phyloP scores from a whole-genome alignment of 2,329 filamentous ascomycete genomes.

The Aspergillus sp. region DNA sequence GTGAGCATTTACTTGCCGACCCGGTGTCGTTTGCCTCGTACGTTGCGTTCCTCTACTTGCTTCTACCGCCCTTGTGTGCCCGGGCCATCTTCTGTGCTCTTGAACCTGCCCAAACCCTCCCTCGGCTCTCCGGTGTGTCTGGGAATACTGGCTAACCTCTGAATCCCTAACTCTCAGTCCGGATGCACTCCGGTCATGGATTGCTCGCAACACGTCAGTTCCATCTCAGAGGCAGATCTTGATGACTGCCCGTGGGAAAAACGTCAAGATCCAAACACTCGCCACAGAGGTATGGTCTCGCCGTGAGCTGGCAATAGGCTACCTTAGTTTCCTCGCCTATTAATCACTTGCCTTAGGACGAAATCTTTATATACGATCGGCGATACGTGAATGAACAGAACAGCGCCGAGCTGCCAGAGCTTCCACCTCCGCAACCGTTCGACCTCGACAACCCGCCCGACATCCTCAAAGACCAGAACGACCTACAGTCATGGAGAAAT shows the following conservation, averaged over 20 bases:
- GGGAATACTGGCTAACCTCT: constrained; percentile 20
- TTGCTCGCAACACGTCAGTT: constrained; percentile 72
- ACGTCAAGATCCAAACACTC: constrained; percentile 76
- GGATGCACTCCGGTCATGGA: constrained; percentile 81
- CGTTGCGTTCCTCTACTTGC: constrained; percentile 47
- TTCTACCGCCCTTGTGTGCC: constrained; percentile 1
- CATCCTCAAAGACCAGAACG: constrained; percentile 73
- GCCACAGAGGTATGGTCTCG: constrained; percentile 66
- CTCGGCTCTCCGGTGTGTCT: background rate
- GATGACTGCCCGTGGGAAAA: constrained; percentile 80
- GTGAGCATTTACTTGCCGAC: constrained; percentile 79
- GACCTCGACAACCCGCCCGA: constrained; percentile 69
- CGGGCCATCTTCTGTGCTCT: constrained; percentile 7
- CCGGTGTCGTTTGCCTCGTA: constrained; percentile 73
- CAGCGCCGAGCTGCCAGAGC: constrained; percentile 51
- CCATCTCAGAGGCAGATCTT: constrained; percentile 77
- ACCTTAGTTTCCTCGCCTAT: background rate
- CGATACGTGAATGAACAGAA: constrained; percentile 57
- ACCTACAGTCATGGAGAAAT: constrained; percentile 82
- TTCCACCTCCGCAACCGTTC: constrained; percentile 58
- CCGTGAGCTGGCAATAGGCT: background rate
- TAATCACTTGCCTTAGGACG: constrained; percentile 55
- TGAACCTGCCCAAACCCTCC: background rate
- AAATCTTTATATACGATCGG: constrained; percentile 91
- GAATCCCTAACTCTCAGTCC: constrained; percentile 53